phyloP scores from a whole-genome alignment of 768 basidiomycete species.

The Lepiota subincarnata region DNA sequence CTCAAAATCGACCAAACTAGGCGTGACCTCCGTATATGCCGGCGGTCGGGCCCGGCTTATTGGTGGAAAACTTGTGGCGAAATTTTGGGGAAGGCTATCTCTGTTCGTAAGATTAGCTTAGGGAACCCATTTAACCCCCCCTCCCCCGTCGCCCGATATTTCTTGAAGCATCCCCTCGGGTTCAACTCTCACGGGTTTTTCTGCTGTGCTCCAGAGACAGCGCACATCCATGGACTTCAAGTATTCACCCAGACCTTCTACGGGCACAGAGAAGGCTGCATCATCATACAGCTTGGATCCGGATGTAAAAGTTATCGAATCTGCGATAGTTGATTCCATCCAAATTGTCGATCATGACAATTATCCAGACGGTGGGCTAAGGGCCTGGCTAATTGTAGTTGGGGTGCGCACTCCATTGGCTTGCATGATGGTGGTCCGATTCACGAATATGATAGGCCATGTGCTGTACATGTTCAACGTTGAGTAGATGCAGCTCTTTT shows the following conservation, averaged over 20 bases:
- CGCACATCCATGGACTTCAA: not conserved
- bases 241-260: too few relatives aligned
- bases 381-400: constrained; percentile 41
- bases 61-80: not conserved
- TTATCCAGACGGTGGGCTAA: constrained; percentile 41
- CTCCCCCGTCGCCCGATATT: too few relatives aligned
- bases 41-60: not conserved
- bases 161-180: not conserved
- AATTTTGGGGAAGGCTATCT: not conserved
- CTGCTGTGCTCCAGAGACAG: not conserved
- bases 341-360: constrained; percentile 18
- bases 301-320: not conserved
- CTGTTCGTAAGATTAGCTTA: too few relatives aligned
- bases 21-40: not conserved
- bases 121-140: not conserved
- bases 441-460: constrained; percentile 28
- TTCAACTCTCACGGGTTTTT: not conserved
- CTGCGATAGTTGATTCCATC: not conserved
- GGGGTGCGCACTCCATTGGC: constrained; percentile 28
- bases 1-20: not conserved
- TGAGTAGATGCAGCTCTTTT: constrained; percentile 15
- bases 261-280: not conserved
- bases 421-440: not conserved
- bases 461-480: constrained; percentile 46
- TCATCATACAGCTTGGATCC: not conserved